A percentile compares a stretch with the other conserved stretches of the same genome.
These are phyloP conservation scores for Apiospora pterosperma DNA, from an alignment of 2,329 filamentous ascomycete genomes.

Conservation along the genomic window DNA sequence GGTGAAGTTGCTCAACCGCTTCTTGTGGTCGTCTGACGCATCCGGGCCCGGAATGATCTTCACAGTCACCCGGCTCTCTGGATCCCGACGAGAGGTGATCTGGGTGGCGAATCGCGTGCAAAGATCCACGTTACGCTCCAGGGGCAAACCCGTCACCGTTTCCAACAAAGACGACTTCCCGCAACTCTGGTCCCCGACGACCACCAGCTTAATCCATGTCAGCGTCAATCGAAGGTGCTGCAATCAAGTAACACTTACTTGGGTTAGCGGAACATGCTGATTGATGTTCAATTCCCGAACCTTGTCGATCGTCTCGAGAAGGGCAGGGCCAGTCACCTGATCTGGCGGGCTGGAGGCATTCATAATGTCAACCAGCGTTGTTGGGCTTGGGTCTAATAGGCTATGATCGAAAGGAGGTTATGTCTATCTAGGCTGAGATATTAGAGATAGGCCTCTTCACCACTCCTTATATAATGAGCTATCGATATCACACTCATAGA, in stretches of 20 bases:
- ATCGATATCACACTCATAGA: not conserved
- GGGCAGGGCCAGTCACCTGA: not conserved
- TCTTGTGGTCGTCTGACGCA: not conserved
- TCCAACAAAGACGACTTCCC: conserved; percentile 74
- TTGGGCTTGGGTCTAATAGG: not conserved
- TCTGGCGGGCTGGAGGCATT: not conserved
- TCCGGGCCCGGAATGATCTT: conserved; percentile 9
- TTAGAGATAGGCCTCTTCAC: not conserved
- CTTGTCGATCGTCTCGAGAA: conserved; percentile 1
- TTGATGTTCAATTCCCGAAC: not conserved
- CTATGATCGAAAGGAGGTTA: not conserved
- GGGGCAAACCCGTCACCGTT: conserved; percentile 34
- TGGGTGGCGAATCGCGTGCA: conserved; percentile 26
- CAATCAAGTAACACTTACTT: not conserved
- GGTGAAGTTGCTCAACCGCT: not conserved
- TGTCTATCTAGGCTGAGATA: not conserved
- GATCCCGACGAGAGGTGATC: conserved; percentile 12
- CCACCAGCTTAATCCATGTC: conserved; percentile 53
- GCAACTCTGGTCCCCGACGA: conserved; percentile 71
- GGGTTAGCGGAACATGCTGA: conserved; percentile 18
- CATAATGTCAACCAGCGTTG: not conserved
- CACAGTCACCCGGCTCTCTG: not conserved
- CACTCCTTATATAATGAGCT: not conserved
- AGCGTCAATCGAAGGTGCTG: not conserved
- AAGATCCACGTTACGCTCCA: conserved; percentile 15